phyloP scores from a whole-genome alignment of 345 rosid genomes.

The Eucalyptus sideroxylon region DNA sequence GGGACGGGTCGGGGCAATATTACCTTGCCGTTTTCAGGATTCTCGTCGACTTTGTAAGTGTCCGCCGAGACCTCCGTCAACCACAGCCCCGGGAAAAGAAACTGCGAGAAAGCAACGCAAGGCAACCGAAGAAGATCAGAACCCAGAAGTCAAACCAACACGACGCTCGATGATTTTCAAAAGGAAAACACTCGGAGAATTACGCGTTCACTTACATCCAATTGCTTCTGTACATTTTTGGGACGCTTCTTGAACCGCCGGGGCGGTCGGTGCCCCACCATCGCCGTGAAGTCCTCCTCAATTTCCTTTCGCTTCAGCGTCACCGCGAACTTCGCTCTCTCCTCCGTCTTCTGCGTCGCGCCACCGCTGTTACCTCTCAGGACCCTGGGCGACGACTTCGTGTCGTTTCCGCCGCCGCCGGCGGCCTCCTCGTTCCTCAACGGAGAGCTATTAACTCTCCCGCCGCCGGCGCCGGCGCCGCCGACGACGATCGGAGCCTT shows the following conservation, averaged over 20 bases:
- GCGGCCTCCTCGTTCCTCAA: not conserved
- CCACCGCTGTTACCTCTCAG: not conserved
- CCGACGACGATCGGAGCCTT: slow-evolving; percentile 8
- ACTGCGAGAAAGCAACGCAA: slow-evolving; percentile 15
- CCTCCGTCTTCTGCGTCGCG: slow-evolving; percentile 2
- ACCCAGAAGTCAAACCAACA: not conserved
- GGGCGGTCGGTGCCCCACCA: slow-evolving; percentile 39
- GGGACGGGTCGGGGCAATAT: not conserved
- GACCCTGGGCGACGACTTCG: not conserved
- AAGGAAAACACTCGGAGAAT: not conserved
- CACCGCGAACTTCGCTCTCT: slow-evolving; percentile 33
- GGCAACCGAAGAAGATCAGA: not conserved
- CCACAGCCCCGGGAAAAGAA: slow-evolving; percentile 53
- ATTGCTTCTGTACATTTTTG: slow-evolving; percentile 40
- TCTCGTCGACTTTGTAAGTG: slow-evolving; percentile 40
- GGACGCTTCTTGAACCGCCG: slow-evolving; percentile 65
- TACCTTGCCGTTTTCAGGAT: slow-evolving; percentile 28
- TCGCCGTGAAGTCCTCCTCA: slow-evolving; percentile 41
- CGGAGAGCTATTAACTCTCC: slow-evolving; percentile 1
- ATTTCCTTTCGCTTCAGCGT: slow-evolving; percentile 48
- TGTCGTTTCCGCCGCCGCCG: not conserved
- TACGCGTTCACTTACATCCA: slow-evolving; percentile 34
- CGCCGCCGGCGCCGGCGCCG: not conserved
- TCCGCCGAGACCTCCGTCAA: slow-evolving; percentile 40
- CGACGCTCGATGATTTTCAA: not conserved